Evolutionary conservation across 192 early-diverging fungal species (phyloP).

Genomic region (Mortierella alpina): DNA sequence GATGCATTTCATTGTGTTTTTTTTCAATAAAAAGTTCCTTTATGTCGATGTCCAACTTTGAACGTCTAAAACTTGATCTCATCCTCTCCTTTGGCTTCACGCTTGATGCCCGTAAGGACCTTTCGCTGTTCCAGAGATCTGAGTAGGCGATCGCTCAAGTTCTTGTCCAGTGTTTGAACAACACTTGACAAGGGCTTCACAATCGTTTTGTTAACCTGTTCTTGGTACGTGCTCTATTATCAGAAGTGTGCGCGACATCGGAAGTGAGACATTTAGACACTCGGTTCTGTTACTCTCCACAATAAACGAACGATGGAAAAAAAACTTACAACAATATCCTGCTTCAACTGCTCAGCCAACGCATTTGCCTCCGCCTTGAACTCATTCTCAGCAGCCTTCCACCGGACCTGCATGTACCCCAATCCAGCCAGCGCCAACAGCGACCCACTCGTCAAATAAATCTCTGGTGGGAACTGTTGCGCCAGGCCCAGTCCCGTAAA

Average conservation of each 20-base stretch:
- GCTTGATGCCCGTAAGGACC: slow-evolving; percentile 31
- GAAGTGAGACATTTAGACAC: not conserved
- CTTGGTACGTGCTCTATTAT: slow-evolving; percentile 32
- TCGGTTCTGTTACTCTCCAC: no score
- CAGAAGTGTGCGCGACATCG: no score
- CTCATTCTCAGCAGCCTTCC: slow-evolving; percentile 53
- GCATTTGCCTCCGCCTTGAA: slow-evolving; percentile 39
- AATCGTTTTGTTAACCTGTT: slow-evolving; percentile 45
- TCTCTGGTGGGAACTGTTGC: slow-evolving; percentile 49
- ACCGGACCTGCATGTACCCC: slow-evolving; percentile 50
- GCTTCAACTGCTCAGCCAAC: slow-evolving; percentile 34
- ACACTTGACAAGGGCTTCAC: slow-evolving; percentile 38
- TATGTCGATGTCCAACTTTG: not conserved
- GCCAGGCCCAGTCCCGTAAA: slow-evolving; percentile 41
- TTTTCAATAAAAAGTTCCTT: not conserved
- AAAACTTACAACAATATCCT: slow-evolving; percentile 42
- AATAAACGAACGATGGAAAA: not conserved
- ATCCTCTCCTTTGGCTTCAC: slow-evolving; percentile 32
- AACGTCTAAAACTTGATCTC: slow-evolving; percentile 41
- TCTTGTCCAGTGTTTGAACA: slow-evolving; percentile 36
- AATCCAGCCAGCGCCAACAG: slow-evolving; percentile 37
- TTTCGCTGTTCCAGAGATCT: slow-evolving; percentile 48
- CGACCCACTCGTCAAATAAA: slow-evolving; percentile 39
- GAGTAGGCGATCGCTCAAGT: slow-evolving; percentile 20
- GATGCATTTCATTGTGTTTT: not conserved